Conservation (phyloP, 345 rosid species). For the Eucalyptus albens region DNA sequence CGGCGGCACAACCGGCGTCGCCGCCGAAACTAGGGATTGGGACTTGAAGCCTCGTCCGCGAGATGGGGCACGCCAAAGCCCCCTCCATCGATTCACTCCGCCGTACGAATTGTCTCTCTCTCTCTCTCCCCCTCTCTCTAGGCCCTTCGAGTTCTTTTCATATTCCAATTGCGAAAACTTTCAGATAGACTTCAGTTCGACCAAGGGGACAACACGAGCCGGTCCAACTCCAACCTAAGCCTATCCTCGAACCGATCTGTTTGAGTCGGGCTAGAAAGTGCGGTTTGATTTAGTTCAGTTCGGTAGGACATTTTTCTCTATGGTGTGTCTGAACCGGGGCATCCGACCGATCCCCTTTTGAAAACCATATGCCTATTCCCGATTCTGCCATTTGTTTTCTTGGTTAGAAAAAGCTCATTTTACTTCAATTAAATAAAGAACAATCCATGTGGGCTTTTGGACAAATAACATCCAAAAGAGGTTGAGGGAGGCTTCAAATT, state of each 20-base stretch:
- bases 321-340: background rate
- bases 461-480: no score
- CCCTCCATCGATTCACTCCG: background rate
- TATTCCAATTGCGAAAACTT: background rate
- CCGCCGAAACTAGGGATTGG: background rate
- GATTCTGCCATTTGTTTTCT: background rate
- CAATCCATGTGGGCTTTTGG: background rate
- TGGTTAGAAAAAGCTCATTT: background rate
- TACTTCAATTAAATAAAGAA: no score
- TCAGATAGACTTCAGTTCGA: background rate
- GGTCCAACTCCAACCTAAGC: background rate
- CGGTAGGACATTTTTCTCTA: fast-evolving
- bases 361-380: background rate
- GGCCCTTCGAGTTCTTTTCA: background rate
- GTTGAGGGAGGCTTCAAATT: background rate
- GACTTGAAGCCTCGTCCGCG: slow-evolving; percentile 2
- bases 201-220: background rate
- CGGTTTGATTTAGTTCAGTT: background rate
- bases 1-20: background rate
- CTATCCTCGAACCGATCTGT: background rate
- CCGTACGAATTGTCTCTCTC: background rate
- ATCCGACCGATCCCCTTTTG: background rate
- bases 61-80: background rate
- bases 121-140: background rate
- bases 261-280: background rate